Evolutionary conservation across 2,329 filamentous ascomycete species (phyloP).

Genomic region (Arthrobotrys musiformis): DNA sequence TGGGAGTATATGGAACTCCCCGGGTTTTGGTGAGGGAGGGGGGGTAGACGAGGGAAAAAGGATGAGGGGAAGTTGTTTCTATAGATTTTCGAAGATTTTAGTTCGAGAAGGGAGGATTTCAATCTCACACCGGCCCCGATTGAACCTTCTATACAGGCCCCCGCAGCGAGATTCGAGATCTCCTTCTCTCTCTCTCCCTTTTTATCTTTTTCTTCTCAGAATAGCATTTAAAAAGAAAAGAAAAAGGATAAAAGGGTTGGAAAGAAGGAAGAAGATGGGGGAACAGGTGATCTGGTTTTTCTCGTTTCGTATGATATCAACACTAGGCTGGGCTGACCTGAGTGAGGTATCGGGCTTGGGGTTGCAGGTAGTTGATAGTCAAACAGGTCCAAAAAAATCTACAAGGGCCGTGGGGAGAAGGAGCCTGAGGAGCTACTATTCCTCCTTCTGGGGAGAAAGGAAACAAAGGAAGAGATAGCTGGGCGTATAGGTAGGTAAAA

Average conservation of each 20-base stretch:
- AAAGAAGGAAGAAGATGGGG: constrained; percentile 1
- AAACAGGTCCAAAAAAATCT: constrained; percentile 46
- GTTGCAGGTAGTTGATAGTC: no score
- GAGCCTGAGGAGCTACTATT: constrained; percentile 14
- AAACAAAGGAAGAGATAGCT: neutral
- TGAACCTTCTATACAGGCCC: constrained; percentile 45
- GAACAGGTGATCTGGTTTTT: constrained; percentile 37
- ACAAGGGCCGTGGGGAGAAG: constrained; percentile 43
- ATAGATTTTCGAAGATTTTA: constrained; percentile 33
- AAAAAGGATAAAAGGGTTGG: neutral
- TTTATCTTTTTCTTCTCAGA: no score
- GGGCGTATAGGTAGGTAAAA: neutral
- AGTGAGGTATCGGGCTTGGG: constrained; percentile 30
- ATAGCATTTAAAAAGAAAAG: constrained; percentile 46
- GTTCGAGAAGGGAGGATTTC: constrained; percentile 30
- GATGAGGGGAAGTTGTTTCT: neutral
- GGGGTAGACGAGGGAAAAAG: neutral
- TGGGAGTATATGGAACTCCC: neutral
- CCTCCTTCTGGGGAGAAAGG: neutral
- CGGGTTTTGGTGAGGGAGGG: neutral
- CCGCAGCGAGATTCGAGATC: neutral
- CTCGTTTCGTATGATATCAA: constrained; percentile 37
- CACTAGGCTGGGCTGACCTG: constrained; percentile 17
- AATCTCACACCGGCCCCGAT: no score
- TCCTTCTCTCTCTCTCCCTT: no score